phyloP scores from a whole-genome alignment of 2,329 filamentous ascomycete species.

The Trichoderma polysporum region DNA sequence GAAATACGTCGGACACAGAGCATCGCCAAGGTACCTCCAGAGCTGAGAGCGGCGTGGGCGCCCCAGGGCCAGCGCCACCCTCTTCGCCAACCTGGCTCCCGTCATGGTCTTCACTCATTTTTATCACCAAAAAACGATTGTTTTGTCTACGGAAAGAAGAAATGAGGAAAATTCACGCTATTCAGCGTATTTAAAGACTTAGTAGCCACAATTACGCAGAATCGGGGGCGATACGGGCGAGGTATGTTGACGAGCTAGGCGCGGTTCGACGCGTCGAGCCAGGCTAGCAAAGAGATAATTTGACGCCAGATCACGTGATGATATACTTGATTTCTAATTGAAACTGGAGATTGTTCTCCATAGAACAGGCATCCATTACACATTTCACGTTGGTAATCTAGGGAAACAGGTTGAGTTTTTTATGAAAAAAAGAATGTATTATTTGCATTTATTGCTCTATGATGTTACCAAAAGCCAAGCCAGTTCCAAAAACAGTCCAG shows the following conservation, averaged over 20 bases:
- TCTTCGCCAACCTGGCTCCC: slow-evolving; percentile 68
- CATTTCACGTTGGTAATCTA: neutral
- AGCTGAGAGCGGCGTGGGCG: slow-evolving; percentile 83
- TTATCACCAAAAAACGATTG: slow-evolving; percentile 4
- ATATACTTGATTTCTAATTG: slow-evolving; percentile 5
- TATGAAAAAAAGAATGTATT: neutral
- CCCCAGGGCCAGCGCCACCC: slow-evolving; percentile 75
- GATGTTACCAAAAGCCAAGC: neutral
- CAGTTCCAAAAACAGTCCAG: neutral
- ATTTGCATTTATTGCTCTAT: neutral
- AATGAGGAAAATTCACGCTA: neutral
- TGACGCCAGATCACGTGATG: slow-evolving; percentile 43
- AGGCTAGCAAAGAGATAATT: slow-evolving; percentile 27
- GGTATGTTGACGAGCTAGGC: slow-evolving; percentile 29
- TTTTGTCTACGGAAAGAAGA: neutral
- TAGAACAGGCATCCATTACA: neutral
- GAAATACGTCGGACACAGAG: no score
- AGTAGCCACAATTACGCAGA: slow-evolving; percentile 11
- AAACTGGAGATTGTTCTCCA: neutral
- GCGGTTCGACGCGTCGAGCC: slow-evolving; percentile 38
- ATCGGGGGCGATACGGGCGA: slow-evolving; percentile 23
- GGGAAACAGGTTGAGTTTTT: neutral
- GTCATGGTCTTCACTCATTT: slow-evolving; percentile 60
- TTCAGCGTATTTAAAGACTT: neutral
- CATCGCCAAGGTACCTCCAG: slow-evolving; percentile 66